Evolutionary conservation across 1,284 basidiomycete genomes (phyloP).

Genomic region (Paramarasmius palmivorus): DNA sequence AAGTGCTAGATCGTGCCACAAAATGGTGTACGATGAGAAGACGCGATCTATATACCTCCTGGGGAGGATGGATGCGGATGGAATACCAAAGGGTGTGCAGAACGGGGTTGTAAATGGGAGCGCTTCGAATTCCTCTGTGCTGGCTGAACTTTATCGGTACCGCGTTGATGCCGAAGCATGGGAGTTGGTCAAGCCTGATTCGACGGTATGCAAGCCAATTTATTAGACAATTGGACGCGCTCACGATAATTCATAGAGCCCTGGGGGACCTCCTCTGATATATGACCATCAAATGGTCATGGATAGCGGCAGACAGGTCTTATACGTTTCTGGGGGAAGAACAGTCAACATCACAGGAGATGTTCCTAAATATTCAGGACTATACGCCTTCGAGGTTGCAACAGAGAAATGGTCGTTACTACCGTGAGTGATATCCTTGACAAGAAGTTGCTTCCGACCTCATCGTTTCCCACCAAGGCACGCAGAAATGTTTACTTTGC

Average conservation of each 20-base stretch:
- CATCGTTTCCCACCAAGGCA: slow-evolving; percentile 28
- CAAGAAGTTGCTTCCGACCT: slow-evolving; percentile 5
- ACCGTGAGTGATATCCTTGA: slow-evolving; percentile 46
- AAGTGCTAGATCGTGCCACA: slow-evolving; percentile 75
- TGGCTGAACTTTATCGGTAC: slow-evolving; percentile 71
- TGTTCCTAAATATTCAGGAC: slow-evolving; percentile 57
- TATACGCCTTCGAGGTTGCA: slow-evolving; percentile 69
- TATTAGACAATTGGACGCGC: neutral
- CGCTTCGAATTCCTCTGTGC: slow-evolving; percentile 1
- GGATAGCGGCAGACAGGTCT: slow-evolving; percentile 67
- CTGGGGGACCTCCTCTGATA: slow-evolving; percentile 65
- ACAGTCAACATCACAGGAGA: slow-evolving; percentile 66
- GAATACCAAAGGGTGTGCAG: slow-evolving; percentile 26
- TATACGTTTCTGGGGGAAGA: slow-evolving; percentile 81
- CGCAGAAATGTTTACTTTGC: slow-evolving; percentile 45
- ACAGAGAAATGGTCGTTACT: slow-evolving; percentile 63
- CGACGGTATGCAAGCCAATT: slow-evolving; percentile 33
- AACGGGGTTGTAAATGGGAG: slow-evolving; percentile 11
- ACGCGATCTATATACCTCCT: slow-evolving; percentile 75
- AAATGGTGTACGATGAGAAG: slow-evolving; percentile 77
- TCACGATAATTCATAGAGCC: neutral
- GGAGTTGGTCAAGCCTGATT: slow-evolving; percentile 34
- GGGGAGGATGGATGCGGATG: slow-evolving; percentile 58
- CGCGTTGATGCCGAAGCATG: neutral
- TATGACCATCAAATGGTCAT: slow-evolving; percentile 85